Evolutionary conservation across 2,329 filamentous ascomycete species (phyloP).

Genomic region (Bipolaris oryzae): DNA sequence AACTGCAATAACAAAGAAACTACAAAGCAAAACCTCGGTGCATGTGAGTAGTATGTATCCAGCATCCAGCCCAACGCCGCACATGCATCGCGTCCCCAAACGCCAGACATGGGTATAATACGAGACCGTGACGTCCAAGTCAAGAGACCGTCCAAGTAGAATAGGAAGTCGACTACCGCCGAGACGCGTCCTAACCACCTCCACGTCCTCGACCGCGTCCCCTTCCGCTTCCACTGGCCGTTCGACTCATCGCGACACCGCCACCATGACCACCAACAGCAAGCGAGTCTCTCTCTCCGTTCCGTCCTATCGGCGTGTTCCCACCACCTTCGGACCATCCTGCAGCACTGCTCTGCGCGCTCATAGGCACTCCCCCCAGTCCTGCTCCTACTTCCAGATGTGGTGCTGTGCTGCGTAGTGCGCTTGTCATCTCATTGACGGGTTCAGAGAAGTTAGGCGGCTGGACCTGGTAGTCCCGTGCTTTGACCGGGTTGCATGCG

Average conservation of each 20-base stretch:
- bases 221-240: constrained; percentile 46
- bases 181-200: constrained; percentile 6
- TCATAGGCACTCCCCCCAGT: constrained; percentile 49
- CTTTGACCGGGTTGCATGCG: constrained; percentile 41
- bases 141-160: not conserved
- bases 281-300: constrained; percentile 32
- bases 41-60: not conserved
- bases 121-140: constrained; percentile 9
- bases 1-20: not conserved
- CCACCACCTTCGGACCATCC: constrained; percentile 46
- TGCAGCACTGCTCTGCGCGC: constrained; percentile 46
- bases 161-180: not conserved
- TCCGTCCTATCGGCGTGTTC: constrained; percentile 45
- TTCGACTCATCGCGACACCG: constrained; percentile 45
- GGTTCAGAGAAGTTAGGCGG: constrained; percentile 41
- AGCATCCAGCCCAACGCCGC: not conserved
- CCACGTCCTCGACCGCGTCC: constrained; percentile 38
- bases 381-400: constrained; percentile 41
- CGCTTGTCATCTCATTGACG: constrained; percentile 41
- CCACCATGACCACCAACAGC: constrained; percentile 33
- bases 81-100: constrained; percentile 7
- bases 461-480: constrained; percentile 44
- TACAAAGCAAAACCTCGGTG: not conserved
- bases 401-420: constrained; percentile 37
- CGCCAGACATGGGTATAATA: constrained; percentile 22